Percentiles rank a stretch among this genome's conserved stretches.
Conservation (phyloP, 2,329 filamentous ascomycete species). For the Aspergillus eucalypticola region DNA sequence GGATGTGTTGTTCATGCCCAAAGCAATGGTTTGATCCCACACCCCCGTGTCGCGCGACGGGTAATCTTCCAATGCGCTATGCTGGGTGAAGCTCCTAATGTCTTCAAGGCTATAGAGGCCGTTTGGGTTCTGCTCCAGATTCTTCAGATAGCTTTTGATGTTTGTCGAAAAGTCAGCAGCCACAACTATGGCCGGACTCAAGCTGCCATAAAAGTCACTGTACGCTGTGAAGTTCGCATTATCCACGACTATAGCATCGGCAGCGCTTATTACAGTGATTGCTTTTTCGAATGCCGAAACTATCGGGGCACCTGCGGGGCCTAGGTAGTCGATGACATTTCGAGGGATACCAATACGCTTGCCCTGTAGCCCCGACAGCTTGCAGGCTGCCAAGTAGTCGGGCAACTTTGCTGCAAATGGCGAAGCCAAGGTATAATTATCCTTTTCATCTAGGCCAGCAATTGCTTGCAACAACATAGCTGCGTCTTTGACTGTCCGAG, state of each 20-base stretch:
- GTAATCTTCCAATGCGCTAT: conserved; percentile 57
- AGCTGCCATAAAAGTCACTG: conserved; percentile 45
- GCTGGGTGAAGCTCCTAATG: conserved; percentile 58
- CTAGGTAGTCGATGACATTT: conserved; percentile 53
- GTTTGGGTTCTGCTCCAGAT: conserved; percentile 60
- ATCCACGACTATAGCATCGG: conserved; percentile 63
- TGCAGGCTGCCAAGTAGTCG: conserved; percentile 63
- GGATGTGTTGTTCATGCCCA: conserved; percentile 58
- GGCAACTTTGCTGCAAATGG: conserved; percentile 55
- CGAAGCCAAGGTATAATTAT: conserved; percentile 61
- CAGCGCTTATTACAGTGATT: conserved; percentile 53
- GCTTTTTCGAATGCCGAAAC: conserved; percentile 58
- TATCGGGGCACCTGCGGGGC: conserved; percentile 41
- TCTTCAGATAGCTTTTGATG: conserved; percentile 56
- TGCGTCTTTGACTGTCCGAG: conserved; percentile 60
- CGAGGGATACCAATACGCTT: conserved; percentile 66
- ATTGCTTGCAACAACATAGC: conserved; percentile 62
- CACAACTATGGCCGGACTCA: conserved; percentile 46
- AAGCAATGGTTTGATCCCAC: conserved; percentile 57
- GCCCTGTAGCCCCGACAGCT: conserved; percentile 54
- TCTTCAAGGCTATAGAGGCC: conserved; percentile 55
- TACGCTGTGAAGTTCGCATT: conserved; percentile 60
- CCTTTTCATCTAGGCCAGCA: conserved; percentile 52
- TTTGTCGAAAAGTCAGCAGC: conserved; percentile 61
- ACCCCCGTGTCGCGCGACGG: conserved; percentile 59